Evolutionary conservation across 2,329 filamentous ascomycete species (phyloP), one percentile per base, ranked within the genome.

Genomic region (Pyrenophora teres): DNA sequence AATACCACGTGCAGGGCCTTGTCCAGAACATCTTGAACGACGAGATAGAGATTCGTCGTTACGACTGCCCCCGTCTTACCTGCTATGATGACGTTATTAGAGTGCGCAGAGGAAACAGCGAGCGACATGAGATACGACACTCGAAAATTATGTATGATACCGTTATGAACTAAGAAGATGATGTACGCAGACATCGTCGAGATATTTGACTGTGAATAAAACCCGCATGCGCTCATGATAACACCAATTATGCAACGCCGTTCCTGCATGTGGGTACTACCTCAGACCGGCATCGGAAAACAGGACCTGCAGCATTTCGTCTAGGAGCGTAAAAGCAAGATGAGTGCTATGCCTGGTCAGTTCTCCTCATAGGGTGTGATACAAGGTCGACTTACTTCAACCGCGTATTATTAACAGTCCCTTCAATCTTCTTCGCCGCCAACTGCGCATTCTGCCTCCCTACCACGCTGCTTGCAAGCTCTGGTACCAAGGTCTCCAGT

Each of bases 381-480:
- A 6, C 12, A 23, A 3, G 6, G 10, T 41, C 30, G 18, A 84
- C 87, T 80, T 77, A 92, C 89, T 97, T 97, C 62, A 99, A 78
- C 59, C 91, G 82, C 52, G 86, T 82, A 75, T 97, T 99, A 74
- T 99, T 99, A 62, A 97, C 79, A 39, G 90, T 92, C 8, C 92
- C 92, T 77, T 95, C 90, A 40, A 97, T 84, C 65, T 92, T 88
- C 62, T 93, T 83, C 57, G 92, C 92, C 18, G 94, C 94, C 49
- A 88, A 88, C 71, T 95, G 89, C 13, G 95, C 94, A 77, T 99
- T 99, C 37, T 87, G 84, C 65, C 92, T 84, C 4, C 94, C 94
- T 13, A 99, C 95, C 6, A 99, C 95, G 74, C 89, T 96, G 6
- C 88, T 92, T 7, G 90, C 93, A 50, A 99, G 71, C 72, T 99